These are phyloP conservation scores for Aspergillus piperis DNA, from an alignment of 2,329 filamentous ascomycete species.

Conservation along the genomic window DNA sequence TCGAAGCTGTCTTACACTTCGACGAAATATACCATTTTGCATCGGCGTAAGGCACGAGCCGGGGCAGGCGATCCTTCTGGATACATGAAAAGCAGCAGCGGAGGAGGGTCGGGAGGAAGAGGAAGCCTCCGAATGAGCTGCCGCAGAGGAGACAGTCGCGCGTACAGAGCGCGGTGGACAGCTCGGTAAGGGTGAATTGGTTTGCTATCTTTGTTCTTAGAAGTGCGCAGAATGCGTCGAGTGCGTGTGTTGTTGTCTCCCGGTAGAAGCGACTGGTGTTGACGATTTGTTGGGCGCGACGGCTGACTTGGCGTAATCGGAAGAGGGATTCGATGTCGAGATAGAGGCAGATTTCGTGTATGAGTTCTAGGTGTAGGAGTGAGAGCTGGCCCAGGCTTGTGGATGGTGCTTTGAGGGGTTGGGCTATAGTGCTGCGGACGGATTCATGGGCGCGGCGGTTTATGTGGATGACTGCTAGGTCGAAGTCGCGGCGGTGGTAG, in stretches of 20 bases:
- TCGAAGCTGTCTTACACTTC: neutral
- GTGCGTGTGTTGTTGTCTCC: neutral
- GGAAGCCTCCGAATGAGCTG: slow-evolving; percentile 1
- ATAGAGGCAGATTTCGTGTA: neutral
- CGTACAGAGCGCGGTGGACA: slow-evolving; percentile 11
- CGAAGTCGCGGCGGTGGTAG: neutral
- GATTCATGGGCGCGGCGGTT: neutral
- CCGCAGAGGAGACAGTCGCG: slow-evolving; percentile 1
- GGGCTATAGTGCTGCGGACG: neutral
- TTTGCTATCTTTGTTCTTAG: slow-evolving; percentile 6
- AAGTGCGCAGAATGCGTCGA: neutral
- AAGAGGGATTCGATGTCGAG: neutral
- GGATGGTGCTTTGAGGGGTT: neutral
- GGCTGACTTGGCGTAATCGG: neutral
- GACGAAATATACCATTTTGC: neutral
- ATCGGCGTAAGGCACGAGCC: neutral
- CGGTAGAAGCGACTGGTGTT: neutral
- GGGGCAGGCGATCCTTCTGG: neutral
- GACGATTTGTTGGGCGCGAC: neutral
- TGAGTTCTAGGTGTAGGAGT: neutral
- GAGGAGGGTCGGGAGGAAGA: slow-evolving; percentile 5
- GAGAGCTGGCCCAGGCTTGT: neutral
- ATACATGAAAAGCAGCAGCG: slow-evolving; percentile 8
- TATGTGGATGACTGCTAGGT: neutral
- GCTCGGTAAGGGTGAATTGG: slow-evolving; percentile 7